Conservation (phyloP, 768 basidiomycete genomes). For the Neoboletus brunneissimus region DNA sequence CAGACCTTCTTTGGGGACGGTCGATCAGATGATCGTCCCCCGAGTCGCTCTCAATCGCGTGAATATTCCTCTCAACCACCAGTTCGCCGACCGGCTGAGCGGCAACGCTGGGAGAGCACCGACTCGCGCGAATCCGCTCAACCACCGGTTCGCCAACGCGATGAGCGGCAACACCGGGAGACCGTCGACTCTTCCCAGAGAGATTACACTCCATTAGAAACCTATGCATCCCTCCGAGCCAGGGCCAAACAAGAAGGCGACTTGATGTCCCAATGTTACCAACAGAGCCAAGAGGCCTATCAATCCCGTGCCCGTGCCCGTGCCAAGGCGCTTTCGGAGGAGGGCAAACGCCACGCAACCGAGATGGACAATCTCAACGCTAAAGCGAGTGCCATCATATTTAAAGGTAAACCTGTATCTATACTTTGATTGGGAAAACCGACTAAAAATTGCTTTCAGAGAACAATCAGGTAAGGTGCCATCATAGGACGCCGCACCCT, state of each 20-base stretch:
- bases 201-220: neutral
- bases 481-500: neutral
- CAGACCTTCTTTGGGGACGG: constrained; percentile 6
- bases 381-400: constrained; percentile 85
- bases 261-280: constrained; percentile 61
- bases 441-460: constrained; percentile 38
- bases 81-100: neutral
- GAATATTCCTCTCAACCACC: neutral
- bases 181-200: neutral
- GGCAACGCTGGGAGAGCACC: neutral
- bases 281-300: constrained; percentile 73
- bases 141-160: neutral
- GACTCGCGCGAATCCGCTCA: neutral
- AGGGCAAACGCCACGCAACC: constrained; percentile 74
- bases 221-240: constrained; percentile 65
- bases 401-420: constrained; percentile 41
- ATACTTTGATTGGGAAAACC: neutral
- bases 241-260: constrained; percentile 78
- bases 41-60: neutral
- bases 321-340: constrained; percentile 76
- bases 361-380: constrained; percentile 76
- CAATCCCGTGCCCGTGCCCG: constrained; percentile 62
- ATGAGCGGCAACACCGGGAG: too few species aligned
- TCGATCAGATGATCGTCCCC: constrained; percentile 4
- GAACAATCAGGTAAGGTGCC: constrained; percentile 60